Conservation (phyloP, 495 filamentous ascomycete species). For the Penicillium lividum region DNA sequence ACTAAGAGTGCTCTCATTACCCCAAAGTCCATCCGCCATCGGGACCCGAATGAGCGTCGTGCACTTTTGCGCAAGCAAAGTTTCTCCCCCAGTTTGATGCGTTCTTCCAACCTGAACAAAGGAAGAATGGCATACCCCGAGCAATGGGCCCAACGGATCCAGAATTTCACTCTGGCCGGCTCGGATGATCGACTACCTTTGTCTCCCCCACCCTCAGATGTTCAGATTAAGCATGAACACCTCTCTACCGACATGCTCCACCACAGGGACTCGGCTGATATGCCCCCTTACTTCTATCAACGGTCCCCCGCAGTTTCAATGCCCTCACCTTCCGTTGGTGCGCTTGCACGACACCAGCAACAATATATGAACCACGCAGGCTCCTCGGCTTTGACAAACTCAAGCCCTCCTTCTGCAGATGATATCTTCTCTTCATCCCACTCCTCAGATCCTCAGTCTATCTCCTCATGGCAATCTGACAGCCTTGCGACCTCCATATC, state of each 20-base stretch:
- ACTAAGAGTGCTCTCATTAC: constrained; percentile 41
- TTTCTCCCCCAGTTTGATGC: constrained; percentile 45
- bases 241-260: constrained; percentile 29
- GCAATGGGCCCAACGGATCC: constrained; percentile 42
- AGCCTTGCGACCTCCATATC: constrained; percentile 38
- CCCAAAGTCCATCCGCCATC: constrained; percentile 45
- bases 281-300: constrained; percentile 40
- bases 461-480: constrained; percentile 50
- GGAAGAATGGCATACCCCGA: constrained; percentile 49
- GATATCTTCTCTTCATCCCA: constrained; percentile 49
- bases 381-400: constrained; percentile 34
- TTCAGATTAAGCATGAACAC: constrained; percentile 45
- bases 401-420: constrained; percentile 45
- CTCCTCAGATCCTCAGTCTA: constrained; percentile 46
- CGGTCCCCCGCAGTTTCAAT: constrained; percentile 42
- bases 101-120: constrained; percentile 40
- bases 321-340: constrained; percentile 36
- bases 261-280: constrained; percentile 33
- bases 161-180: constrained; percentile 40
- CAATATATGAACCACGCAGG: constrained; percentile 39
- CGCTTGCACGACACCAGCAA: constrained; percentile 36
- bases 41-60: constrained; percentile 44
- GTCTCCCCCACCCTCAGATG: constrained; percentile 48
- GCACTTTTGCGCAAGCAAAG: constrained; percentile 43
- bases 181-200: constrained; percentile 45